Conservation (phyloP, 2,329 filamentous ascomycete species). For the Paramyrothecium sp. region DNA sequence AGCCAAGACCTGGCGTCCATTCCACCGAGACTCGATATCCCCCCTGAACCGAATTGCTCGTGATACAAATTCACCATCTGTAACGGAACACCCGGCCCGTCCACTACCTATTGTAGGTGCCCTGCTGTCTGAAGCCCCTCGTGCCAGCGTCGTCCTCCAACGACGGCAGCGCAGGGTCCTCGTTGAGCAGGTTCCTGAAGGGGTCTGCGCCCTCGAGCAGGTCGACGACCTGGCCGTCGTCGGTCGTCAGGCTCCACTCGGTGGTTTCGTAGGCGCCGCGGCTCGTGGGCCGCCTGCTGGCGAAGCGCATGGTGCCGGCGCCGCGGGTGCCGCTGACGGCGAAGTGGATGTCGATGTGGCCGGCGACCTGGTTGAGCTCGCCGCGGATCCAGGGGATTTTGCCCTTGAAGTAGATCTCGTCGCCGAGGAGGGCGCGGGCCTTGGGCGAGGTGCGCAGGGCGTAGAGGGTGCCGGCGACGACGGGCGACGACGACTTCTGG, state of each 20-base stretch:
- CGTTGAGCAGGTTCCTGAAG: constrained; percentile 54
- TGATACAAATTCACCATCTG: too few species aligned
- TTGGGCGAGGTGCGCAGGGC: constrained; percentile 76
- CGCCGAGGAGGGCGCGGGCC: constrained; percentile 77
- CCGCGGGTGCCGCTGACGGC: constrained; percentile 76
- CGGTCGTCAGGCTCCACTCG: constrained; percentile 81
- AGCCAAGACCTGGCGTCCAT: background rate
- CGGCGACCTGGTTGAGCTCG: constrained; percentile 91
- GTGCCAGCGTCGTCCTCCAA: constrained; percentile 33
- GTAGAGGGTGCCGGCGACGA: constrained; percentile 88
- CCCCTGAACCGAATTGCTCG: constrained; percentile 1
- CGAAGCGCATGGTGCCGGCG: constrained; percentile 76
- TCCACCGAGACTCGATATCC: background rate
- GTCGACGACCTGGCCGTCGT: constrained; percentile 62
- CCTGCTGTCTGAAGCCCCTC: constrained; percentile 53
- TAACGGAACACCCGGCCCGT: too few species aligned
- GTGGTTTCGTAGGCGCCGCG: constrained; percentile 76
- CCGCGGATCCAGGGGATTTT: constrained; percentile 82
- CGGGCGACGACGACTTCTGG: constrained; percentile 86
- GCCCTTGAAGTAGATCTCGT: constrained; percentile 79
- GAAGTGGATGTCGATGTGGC: constrained; percentile 83
- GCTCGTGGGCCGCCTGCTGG: constrained; percentile 63
- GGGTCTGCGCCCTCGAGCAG: constrained; percentile 72
- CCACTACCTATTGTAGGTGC: constrained; percentile 28
- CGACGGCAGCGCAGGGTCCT: constrained; percentile 10